Conservation (phyloP, 1,284 basidiomycete genomes). For the Apiotrichum veenhuisii region DNA sequence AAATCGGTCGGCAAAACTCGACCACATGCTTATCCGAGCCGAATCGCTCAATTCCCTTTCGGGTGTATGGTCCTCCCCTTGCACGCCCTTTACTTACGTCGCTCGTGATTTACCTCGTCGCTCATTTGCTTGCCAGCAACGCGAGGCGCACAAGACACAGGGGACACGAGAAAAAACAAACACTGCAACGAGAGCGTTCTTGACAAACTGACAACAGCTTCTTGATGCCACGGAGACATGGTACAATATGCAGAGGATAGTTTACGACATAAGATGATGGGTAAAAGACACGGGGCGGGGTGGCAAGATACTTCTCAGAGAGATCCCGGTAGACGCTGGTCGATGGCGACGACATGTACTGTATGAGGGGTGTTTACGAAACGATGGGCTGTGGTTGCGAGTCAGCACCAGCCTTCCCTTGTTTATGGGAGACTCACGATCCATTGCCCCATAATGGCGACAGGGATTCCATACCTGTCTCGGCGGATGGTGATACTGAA, state of each 20-base stretch:
- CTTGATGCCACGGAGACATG: too few species aligned
- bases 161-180: too few species aligned
- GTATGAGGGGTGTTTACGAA: background rate
- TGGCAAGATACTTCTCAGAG: background rate
- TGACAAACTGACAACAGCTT: background rate
- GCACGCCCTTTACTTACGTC: too few species aligned
- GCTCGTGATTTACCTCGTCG: too few species aligned
- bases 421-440: conserved; percentile 31
- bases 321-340: too few species aligned
- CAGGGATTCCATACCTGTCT: conserved; percentile 77
- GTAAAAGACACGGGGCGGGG: background rate
- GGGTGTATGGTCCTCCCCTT: too few species aligned
- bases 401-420: background rate
- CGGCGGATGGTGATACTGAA: conserved; percentile 92
- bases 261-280: background rate
- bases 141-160: too few species aligned
- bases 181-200: background rate
- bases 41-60: too few species aligned
- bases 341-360: too few species aligned
- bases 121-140: too few species aligned
- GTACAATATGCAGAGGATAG: background rate
- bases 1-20: too few species aligned
- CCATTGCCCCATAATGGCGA: conserved; percentile 70
- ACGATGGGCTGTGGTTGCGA: conserved; percentile 4
- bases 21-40: too few species aligned